A percentile compares a stretch with the other conserved stretches of the same genome.
Evolutionary conservation across 306 rosid genomes (phyloP).

Genomic region (Quercus dentata): DNA sequence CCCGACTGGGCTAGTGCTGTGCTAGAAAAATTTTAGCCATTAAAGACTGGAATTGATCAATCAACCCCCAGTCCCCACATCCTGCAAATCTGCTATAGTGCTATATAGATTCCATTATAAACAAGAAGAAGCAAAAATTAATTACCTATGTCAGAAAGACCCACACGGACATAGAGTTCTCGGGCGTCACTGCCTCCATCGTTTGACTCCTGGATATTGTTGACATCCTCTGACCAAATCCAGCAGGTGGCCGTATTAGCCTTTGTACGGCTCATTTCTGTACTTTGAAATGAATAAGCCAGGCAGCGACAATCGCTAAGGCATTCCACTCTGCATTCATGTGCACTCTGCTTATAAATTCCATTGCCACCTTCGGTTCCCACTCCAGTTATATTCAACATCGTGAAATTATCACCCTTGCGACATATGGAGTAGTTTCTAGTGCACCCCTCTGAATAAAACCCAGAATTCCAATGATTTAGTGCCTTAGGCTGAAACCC

Average conservation of each 20-base stretch:
- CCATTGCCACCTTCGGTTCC: neutral
- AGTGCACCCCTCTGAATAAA: neutral
- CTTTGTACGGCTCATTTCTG: too few species aligned
- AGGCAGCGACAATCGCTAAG: neutral
- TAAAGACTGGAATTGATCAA: neutral
- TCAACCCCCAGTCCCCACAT: neutral
- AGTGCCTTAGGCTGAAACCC: neutral
- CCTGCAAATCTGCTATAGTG: neutral
- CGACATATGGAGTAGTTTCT: neutral
- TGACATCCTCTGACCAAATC: slow-evolving; percentile 2
- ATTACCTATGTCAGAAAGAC: neutral
- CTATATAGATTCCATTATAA: neutral
- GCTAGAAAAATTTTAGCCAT: too few species aligned
- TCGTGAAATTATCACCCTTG: neutral
- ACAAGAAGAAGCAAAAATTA: neutral
- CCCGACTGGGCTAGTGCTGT: too few species aligned
- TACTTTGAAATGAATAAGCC: neutral
- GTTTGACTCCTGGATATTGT: neutral
- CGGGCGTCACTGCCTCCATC: too few species aligned
- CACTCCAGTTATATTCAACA: neutral
- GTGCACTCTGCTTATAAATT: neutral
- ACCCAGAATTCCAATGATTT: neutral
- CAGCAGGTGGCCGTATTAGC: neutral
- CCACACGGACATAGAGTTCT: neutral
- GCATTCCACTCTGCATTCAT: neutral